Conservation (phyloP, 768 basidiomycete genomes). For the Boletus rex-veris region DNA sequence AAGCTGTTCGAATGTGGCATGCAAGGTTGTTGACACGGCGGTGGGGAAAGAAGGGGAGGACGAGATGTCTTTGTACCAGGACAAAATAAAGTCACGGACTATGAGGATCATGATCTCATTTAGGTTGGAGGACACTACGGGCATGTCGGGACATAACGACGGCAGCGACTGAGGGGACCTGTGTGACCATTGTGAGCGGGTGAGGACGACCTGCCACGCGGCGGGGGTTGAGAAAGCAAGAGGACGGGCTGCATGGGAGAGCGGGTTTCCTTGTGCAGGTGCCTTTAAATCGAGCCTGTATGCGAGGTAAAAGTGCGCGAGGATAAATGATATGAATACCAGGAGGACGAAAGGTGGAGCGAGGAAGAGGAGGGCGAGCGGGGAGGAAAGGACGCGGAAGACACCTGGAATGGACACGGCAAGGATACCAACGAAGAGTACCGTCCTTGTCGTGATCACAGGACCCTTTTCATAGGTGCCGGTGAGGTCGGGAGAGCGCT, state of each 20-base stretch:
- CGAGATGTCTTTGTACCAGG: constrained; percentile 88
- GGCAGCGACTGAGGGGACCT: constrained; percentile 64
- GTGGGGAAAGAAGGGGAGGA: constrained; percentile 85
- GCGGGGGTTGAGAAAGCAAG: constrained; percentile 88
- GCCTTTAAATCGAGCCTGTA: constrained; percentile 53
- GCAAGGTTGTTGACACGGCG: constrained; percentile 74
- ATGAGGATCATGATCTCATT: constrained; percentile 81
- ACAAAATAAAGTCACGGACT: constrained; percentile 81
- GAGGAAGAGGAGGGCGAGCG: constrained; percentile 58
- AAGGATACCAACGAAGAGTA: constrained; percentile 53
- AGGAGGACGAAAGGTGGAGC: constrained; percentile 55
- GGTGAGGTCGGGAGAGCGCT: neutral
- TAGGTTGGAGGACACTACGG: constrained; percentile 63
- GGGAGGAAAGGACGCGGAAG: constrained; percentile 60
- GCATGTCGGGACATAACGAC: constrained; percentile 60
- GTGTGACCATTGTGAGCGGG: constrained; percentile 87
- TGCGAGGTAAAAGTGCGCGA: constrained; percentile 53
- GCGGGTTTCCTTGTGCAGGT: constrained; percentile 31
- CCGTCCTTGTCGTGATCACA: constrained; percentile 46
- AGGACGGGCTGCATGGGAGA: constrained; percentile 63
- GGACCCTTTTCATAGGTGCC: constrained; percentile 34
- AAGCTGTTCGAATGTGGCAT: constrained; percentile 58
- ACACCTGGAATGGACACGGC: constrained; percentile 55
- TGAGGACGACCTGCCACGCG: constrained; percentile 90
- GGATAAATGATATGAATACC: constrained; percentile 48